Base-by-base conservation (phyloP, 1,284 basidiomycete species). In the Xerocomus nothofagi region DNA sequence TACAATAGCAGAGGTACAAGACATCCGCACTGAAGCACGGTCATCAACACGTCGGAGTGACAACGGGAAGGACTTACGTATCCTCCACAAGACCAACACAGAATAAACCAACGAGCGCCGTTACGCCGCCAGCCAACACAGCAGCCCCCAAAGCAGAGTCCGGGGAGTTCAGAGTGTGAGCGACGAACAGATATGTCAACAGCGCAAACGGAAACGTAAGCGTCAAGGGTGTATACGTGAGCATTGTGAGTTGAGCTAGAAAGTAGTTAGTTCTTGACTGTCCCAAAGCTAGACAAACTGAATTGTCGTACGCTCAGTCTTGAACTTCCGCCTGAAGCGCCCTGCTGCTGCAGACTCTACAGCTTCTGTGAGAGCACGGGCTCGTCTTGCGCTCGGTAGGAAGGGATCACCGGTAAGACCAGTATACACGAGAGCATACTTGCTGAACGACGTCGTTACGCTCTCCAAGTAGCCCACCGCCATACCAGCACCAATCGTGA, bases 331-430 rank as follows among this genome's bases (percentile, higher is more conserved):
- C 54, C 76, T 72, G 49, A 74, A 75, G 42, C 71, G 69, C 52
- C 72, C 70, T 39, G 65, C 63, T 7, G 63, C 62, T 44, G 69
- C 55, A 38, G 59, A 65, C 57, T 73, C 73, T 4, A 79, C 77
- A 23, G 75, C 66, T 6, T 67, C 68, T 1, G 80, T 80, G 45
- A 91, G 70, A 30, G 78, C 84, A 49, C 74, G 73, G 12, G 86
- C 81, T 33, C 89, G 74, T 50, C 84, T 76, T 11, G 91, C 90
- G 53, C 84, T 85, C 7, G 78, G 77, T 76, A 91, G 87, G 68
- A 95, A 96, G 1, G 83, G 76, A 47, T 90, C 87, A 0, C 93
- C 93, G 0, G 91, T 94, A 51, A 97, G 73, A 0, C 93, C 93
- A 2, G 84, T 81, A 65, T 95, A 95, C 10, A 93, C 80, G 27